A percentile compares a stretch with the other conserved stretches of the same genome.
Evolutionary conservation across 75 land plant species (phyloP).

Genomic region (Sequoia sempervirens): DNA sequence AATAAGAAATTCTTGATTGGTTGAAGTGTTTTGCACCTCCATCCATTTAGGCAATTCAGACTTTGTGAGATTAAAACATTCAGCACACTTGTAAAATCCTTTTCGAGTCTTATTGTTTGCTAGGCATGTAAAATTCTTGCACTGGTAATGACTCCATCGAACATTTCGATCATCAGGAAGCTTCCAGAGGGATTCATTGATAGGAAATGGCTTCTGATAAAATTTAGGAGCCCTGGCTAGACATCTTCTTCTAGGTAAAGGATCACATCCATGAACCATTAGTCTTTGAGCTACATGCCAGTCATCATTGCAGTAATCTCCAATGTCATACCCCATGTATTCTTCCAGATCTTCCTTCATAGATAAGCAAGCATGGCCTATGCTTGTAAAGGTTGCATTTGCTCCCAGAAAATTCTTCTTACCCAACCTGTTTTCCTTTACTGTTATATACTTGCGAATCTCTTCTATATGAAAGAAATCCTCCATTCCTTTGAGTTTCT

Average conservation of each 20-base stretch:
- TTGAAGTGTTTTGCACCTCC: conserved; percentile 4
- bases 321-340: conserved; percentile 81
- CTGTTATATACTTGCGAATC: conserved; percentile 54
- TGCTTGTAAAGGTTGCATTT: conserved; percentile 52
- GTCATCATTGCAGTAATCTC: conserved; percentile 74
- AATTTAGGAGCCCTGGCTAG: conserved; percentile 45
- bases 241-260: conserved; percentile 71
- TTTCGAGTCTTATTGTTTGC: conserved; percentile 24
- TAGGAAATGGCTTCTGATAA: conserved; percentile 45
- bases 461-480: conserved; percentile 55
- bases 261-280: conserved; percentile 81
- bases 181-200: conserved; percentile 50
- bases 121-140: conserved; percentile 66
- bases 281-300: conserved; percentile 68
- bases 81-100: conserved; percentile 63
- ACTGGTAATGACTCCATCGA: conserved; percentile 51
- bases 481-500: conserved; percentile 10
- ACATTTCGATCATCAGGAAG: conserved; percentile 61
- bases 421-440: conserved; percentile 52
- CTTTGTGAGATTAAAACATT: conserved; percentile 47
- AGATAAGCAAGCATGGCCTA: conserved; percentile 64
- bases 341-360: conserved; percentile 62
- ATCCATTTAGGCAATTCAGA: conserved; percentile 50
- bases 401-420: conserved; percentile 79
- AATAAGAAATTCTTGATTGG: conserved; percentile 41